Evolutionary conservation across 495 filamentous ascomycete species (phyloP).

Genomic region (Terfezia boudieri): DNA sequence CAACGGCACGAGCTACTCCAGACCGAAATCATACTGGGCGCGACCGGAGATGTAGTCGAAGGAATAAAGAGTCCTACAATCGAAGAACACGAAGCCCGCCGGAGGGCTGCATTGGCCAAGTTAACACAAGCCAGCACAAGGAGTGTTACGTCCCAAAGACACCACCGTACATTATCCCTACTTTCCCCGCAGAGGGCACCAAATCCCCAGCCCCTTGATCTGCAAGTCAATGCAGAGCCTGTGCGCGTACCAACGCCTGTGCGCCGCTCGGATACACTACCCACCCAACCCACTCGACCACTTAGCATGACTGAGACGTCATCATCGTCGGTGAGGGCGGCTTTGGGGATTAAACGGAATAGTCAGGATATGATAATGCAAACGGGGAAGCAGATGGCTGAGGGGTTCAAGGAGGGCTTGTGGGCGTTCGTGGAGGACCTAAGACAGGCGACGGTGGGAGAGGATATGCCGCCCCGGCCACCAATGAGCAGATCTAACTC

Average conservation of each 20-base stretch:
- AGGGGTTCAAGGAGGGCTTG: constrained; percentile 70
- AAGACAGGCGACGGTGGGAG: constrained; percentile 80
- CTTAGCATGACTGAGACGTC: constrained; percentile 15
- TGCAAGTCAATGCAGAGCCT: not conserved
- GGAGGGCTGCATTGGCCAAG: constrained; percentile 26
- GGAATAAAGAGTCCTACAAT: constrained; percentile 2
- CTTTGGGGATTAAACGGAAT: constrained; percentile 3
- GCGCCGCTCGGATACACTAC: constrained; percentile 14
- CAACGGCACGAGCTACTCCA: constrained; percentile 44
- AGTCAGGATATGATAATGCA: constrained; percentile 33
- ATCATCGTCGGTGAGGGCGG: constrained; percentile 7
- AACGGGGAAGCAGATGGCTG: constrained; percentile 68
- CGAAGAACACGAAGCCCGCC: constrained; percentile 30
- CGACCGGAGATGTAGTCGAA: not conserved
- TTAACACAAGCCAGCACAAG: constrained; percentile 7
- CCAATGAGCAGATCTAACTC: constrained; percentile 10
- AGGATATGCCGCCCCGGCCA: constrained; percentile 41
- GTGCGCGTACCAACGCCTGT: constrained; percentile 3
- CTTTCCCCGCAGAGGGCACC: constrained; percentile 18
- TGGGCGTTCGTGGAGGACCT: constrained; percentile 95
- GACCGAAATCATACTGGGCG: not conserved
- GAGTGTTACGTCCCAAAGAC: constrained; percentile 30
- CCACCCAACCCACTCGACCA: constrained; percentile 6
- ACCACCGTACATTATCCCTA: constrained; percentile 62
- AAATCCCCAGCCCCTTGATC: constrained; percentile 11